A percentile compares a stretch with the other conserved stretches of the same genome.
phyloP scores from a whole-genome alignment of 2,329 filamentous ascomycete species.

The Cordyceps farinosa region DNA sequence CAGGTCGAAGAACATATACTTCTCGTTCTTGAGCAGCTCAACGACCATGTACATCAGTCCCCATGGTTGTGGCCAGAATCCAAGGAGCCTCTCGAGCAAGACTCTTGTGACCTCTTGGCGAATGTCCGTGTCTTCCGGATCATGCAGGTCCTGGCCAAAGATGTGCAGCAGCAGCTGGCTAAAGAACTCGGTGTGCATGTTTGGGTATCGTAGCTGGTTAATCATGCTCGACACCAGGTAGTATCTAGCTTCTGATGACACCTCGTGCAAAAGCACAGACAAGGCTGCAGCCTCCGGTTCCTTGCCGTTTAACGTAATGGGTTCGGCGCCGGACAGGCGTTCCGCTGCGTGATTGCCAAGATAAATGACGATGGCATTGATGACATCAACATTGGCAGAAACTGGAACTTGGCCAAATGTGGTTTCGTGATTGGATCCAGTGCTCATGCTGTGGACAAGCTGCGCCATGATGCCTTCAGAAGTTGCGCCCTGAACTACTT shows the following conservation, averaged over 20 bases:
- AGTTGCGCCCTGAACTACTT: constrained; percentile 57
- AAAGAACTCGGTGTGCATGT: constrained; percentile 89
- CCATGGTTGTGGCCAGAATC: constrained; percentile 93
- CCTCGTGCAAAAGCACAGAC: constrained; percentile 70
- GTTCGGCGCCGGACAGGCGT: constrained; percentile 54
- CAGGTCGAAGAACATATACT: constrained; percentile 87
- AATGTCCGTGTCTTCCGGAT: constrained; percentile 74
- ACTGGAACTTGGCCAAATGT: constrained; percentile 65
- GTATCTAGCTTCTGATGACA: constrained; percentile 76
- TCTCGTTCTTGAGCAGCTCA: constrained; percentile 87
- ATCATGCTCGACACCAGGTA: constrained; percentile 79
- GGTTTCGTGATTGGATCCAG: constrained; percentile 53
- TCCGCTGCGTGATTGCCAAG: constrained; percentile 70
- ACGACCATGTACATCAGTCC: constrained; percentile 83
- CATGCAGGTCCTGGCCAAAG: constrained; percentile 71
- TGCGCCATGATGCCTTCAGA: constrained; percentile 72
- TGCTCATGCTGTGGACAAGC: constrained; percentile 69
- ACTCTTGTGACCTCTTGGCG: constrained; percentile 89
- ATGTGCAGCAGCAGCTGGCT: constrained; percentile 79
- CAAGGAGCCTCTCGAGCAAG: constrained; percentile 80
- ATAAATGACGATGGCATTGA: constrained; percentile 82
- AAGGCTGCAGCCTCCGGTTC: constrained; percentile 65
- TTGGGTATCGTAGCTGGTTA: constrained; percentile 89
- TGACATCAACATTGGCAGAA: constrained; percentile 64
- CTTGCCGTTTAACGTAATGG: constrained; percentile 43